A percentile compares a stretch with the other conserved stretches of the same genome.
Conservation (phyloP, 495 filamentous ascomycete genomes). For the Podospora pseudopauciseta region DNA sequence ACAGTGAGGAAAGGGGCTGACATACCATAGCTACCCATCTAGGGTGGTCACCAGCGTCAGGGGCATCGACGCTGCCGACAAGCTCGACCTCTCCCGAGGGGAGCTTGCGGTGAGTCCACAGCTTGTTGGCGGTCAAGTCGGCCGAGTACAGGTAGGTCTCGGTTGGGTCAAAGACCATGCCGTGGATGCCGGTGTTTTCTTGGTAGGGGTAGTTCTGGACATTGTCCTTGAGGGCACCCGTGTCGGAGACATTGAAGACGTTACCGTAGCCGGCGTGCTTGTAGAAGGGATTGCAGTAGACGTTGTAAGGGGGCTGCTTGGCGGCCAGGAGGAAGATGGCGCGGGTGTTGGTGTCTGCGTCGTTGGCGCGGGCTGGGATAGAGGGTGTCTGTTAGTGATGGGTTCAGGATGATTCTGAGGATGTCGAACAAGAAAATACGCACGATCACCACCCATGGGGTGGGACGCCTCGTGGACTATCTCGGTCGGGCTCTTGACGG, state of each 20-base stretch:
- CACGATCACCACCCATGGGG: slow-evolving; percentile 57
- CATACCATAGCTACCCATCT: slow-evolving; percentile 70
- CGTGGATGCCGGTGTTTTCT: slow-evolving; percentile 72
- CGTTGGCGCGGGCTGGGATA: slow-evolving; percentile 58
- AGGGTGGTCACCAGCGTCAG: slow-evolving; percentile 66
- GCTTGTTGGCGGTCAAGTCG: slow-evolving; percentile 77
- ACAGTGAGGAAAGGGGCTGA: background rate
- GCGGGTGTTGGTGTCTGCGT: slow-evolving; percentile 69
- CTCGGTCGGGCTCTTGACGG: slow-evolving; percentile 70
- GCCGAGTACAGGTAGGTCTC: slow-evolving; percentile 85
- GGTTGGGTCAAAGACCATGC: slow-evolving; percentile 82
- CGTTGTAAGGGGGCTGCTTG: slow-evolving; percentile 67
- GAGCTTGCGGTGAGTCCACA: slow-evolving; percentile 76
- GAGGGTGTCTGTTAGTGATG: background rate
- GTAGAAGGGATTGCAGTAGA: slow-evolving; percentile 87
- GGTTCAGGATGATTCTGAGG: background rate
- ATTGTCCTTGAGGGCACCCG: slow-evolving; percentile 61
- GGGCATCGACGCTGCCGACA: slow-evolving; percentile 68
- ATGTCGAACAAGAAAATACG: slow-evolving; percentile 12
- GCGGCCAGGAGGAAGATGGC: slow-evolving; percentile 83
- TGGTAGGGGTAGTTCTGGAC: slow-evolving; percentile 78
- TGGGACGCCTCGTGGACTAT: slow-evolving; percentile 73
- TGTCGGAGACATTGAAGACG: slow-evolving; percentile 63
- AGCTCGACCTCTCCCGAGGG: slow-evolving; percentile 61
- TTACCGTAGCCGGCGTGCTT: slow-evolving; percentile 75